A percentile compares a stretch with the other conserved stretches of the same genome.
Evolutionary conservation across 73 alveolate genomes (phyloP).

Genomic region (Tetrahymena borealis): DNA sequence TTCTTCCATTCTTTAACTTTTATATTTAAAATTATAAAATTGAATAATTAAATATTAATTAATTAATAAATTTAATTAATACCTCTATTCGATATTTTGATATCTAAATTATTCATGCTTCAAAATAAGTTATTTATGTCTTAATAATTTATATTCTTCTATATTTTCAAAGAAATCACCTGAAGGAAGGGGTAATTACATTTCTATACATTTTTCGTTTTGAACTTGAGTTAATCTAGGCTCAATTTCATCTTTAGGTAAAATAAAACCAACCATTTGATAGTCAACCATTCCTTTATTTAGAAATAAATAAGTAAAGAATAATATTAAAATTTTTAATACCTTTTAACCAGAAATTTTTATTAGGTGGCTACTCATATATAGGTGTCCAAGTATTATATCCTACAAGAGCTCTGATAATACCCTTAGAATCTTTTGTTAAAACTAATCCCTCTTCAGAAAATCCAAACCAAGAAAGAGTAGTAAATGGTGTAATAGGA

Average conservation of each 20-base stretch:
- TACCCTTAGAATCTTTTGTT: conserved; percentile 17
- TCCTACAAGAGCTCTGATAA: conserved; percentile 3
- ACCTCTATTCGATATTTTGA: background rate
- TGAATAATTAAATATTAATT: background rate
- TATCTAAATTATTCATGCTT: background rate
- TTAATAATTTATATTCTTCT: background rate
- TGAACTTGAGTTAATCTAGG: background rate
- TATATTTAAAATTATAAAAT: background rate
- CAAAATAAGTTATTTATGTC: background rate
- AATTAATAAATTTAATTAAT: background rate
- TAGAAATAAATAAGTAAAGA: background rate
- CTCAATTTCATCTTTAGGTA: background rate
- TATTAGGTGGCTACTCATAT: background rate
- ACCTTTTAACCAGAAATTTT: background rate
- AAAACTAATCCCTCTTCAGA: conserved; percentile 36
- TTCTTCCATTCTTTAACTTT: background rate
- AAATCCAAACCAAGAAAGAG: conserved; percentile 27
- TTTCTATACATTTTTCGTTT: background rate
- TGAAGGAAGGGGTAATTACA: background rate
- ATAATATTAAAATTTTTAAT: background rate
- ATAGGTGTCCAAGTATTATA: background rate
- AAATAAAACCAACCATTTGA: background rate
- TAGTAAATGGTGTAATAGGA: conserved; percentile 1
- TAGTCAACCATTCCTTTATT: background rate
- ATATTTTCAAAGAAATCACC: background rate